Evolutionary conservation across 805 yeast genomes (phyloP).

Genomic region (Metschnikowia lochheadii): DNA sequence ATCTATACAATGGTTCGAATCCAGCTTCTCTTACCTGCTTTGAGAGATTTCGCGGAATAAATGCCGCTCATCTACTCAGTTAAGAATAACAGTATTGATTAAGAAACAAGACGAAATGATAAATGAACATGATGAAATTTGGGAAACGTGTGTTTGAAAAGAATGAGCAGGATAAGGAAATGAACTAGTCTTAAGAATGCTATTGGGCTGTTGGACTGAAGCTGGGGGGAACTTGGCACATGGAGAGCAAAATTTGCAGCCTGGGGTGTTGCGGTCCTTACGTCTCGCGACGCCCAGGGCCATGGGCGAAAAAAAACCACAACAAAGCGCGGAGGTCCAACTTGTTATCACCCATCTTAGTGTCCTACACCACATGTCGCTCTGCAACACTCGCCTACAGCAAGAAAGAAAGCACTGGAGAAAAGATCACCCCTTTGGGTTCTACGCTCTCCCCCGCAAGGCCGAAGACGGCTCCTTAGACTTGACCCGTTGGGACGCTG

Average conservation of each 20-base stretch:
- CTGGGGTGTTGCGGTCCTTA: background rate
- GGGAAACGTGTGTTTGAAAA: no score
- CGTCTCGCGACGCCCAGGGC: background rate
- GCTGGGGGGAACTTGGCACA: no score
- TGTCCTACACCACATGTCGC: constrained; percentile 32
- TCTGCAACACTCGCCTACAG: constrained; percentile 79
- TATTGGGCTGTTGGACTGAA: no score
- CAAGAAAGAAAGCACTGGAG: constrained; percentile 98
- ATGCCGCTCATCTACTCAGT: no score
- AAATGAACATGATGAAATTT: no score
- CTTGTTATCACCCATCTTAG: background rate
- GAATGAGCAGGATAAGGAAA: no score
- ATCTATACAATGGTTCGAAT: no score
- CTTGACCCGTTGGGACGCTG: constrained; percentile 86
- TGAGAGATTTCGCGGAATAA: no score
- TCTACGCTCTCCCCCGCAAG: constrained; percentile 86
- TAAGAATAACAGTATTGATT: no score
- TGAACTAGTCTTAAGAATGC: no score
- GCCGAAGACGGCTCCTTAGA: constrained; percentile 79
- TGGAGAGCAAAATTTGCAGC: background rate
- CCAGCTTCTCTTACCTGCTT: no score
- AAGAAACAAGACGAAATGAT: no score
- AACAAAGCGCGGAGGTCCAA: background rate
- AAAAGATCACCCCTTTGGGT: constrained; percentile 97
- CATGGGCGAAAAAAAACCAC: background rate